phyloP scores from a whole-genome alignment of 495 filamentous ascomycete species.

The Aspergillus incahuasiensis region DNA sequence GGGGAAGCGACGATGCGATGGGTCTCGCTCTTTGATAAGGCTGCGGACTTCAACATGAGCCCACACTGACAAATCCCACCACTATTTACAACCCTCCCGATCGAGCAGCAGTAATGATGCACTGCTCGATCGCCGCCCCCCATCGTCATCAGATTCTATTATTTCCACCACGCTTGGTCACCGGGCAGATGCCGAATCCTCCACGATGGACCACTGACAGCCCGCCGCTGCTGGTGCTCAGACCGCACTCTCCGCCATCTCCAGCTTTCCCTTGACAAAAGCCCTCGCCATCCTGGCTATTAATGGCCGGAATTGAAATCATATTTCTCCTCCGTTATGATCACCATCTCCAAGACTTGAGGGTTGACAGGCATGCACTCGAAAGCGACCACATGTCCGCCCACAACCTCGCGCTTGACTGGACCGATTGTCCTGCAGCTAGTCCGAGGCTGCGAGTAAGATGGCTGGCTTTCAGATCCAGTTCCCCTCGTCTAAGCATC shows the following conservation, averaged over 20 bases:
- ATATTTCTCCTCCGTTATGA: background rate
- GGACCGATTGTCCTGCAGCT: slow-evolving; percentile 12
- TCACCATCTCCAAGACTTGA: background rate
- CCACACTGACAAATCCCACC: background rate
- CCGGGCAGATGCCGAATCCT: slow-evolving; percentile 2
- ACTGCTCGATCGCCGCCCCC: background rate
- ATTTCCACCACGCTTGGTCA: background rate
- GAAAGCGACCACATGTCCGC: slow-evolving; percentile 27
- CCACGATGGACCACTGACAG: background rate
- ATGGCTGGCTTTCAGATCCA: slow-evolving; percentile 11
- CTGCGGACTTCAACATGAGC: too few species aligned
- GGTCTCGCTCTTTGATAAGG: too few species aligned
- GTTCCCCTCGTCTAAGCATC: slow-evolving; percentile 1
- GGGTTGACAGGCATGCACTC: slow-evolving; percentile 12
- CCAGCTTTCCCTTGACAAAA: background rate
- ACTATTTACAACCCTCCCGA: background rate
- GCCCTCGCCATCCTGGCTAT: background rate
- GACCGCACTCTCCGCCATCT: background rate
- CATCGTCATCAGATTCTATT: background rate
- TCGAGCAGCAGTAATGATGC: background rate
- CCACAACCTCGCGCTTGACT: slow-evolving; percentile 15
- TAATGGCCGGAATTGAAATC: slow-evolving; percentile 2
- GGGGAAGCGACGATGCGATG: background rate
- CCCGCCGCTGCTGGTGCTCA: background rate
- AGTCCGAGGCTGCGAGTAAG: slow-evolving; percentile 5